Conservation (phyloP, 768 basidiomycete species). For the Kwoniella newhampshirensis region DNA sequence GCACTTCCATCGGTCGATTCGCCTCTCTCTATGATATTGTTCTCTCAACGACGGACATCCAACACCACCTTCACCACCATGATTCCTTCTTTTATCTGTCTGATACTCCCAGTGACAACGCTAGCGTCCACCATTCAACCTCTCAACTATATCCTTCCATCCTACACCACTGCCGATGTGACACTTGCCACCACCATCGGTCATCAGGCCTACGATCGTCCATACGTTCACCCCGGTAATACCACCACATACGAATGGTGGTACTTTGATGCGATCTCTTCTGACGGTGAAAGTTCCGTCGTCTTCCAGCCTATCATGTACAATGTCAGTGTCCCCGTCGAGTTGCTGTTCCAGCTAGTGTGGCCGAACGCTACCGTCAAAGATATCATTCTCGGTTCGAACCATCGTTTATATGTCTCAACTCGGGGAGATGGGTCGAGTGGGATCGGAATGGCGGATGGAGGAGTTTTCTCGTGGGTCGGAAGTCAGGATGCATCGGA, state of each 20-base stretch:
- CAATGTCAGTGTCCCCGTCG: neutral
- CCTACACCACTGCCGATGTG: neutral
- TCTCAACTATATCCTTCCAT: constrained; percentile 7
- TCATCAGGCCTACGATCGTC: constrained; percentile 1
- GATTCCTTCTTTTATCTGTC: too few relatives aligned
- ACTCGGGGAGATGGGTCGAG: constrained; percentile 12
- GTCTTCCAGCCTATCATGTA: constrained; percentile 1
- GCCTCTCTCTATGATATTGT: too few relatives aligned
- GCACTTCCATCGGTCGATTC: too few relatives aligned
- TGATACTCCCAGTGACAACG: too few relatives aligned
- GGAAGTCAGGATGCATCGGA: constrained; percentile 6
- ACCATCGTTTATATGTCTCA: constrained; percentile 1
- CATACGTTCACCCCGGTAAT: constrained; percentile 3
- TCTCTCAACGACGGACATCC: too few relatives aligned
- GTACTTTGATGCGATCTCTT: constrained; percentile 10
- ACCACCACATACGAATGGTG: constrained; percentile 12
- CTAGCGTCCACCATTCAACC: constrained; percentile 1
- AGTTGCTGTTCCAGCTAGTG: constrained; percentile 1
- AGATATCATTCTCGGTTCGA: too few relatives aligned
- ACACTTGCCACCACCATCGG: constrained; percentile 1
- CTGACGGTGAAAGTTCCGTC: constrained; percentile 5
- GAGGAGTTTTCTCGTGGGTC: constrained; percentile 14
- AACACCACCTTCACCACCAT: too few relatives aligned
- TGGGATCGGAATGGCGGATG: constrained; percentile 3
- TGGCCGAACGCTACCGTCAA: constrained; percentile 4